These are phyloP conservation scores for Tetracentron sinense DNA, from an alignment of 164 flowering plant species.

Conservation along the genomic window DNA sequence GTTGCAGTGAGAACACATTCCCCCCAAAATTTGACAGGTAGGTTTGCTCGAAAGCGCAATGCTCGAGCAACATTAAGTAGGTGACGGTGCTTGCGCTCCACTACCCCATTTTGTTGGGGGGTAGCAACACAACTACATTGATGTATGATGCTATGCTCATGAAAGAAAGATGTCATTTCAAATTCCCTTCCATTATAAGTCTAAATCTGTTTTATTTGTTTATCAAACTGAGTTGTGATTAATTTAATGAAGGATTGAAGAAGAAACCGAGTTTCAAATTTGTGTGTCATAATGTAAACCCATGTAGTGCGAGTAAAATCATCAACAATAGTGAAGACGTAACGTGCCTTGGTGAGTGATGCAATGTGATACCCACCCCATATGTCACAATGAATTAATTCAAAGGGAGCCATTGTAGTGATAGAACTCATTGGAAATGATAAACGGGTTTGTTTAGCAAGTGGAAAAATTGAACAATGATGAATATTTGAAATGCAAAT, in stretches of 20 bases:
- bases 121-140: too few species aligned
- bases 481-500: not conserved
- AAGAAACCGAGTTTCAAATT: not conserved
- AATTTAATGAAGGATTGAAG: slow-evolving; percentile 1
- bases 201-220: not conserved
- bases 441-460: slow-evolving; percentile 1
- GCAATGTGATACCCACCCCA: not conserved
- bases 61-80: not conserved
- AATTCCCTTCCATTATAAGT: not conserved
- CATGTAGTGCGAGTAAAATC: not conserved
- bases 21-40: slow-evolving; percentile 2
- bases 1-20: not conserved
- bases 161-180: not conserved
- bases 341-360: too few species aligned
- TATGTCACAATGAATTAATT: not conserved
- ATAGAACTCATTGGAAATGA: too few species aligned
- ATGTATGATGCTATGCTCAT: not conserved
- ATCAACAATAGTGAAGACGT: slow-evolving; percentile 5
- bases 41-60: not conserved
- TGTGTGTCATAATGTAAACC: not conserved
- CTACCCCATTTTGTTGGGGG: not conserved
- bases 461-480: not conserved
- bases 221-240: not conserved
- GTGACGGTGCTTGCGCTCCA: not conserved
- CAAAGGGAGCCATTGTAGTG: too few species aligned